These are phyloP conservation scores for Lachnellula hyalina DNA, from an alignment of 2,329 filamentous ascomycete genomes.

Conservation along the genomic window DNA sequence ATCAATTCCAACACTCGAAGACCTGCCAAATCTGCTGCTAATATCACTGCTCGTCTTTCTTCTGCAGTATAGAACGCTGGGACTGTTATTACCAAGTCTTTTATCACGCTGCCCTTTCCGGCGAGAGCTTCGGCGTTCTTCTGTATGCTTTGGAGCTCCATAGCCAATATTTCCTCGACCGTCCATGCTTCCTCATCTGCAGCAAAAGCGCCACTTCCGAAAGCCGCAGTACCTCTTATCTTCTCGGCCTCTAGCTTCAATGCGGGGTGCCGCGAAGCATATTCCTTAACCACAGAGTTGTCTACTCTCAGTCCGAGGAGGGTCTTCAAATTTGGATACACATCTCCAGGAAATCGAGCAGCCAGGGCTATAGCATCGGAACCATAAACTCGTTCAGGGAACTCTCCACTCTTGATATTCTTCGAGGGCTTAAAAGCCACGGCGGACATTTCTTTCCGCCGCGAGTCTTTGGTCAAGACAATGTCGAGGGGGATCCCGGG, in stretches of 20 bases:
- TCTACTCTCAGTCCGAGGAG: constrained; percentile 70
- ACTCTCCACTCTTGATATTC: constrained; percentile 57
- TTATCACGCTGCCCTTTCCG: constrained; percentile 66
- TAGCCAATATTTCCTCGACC: constrained; percentile 90
- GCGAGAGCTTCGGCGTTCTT: constrained; percentile 82
- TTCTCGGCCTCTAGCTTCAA: constrained; percentile 60
- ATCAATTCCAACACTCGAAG: constrained; percentile 80
- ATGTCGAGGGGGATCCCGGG: constrained; percentile 96
- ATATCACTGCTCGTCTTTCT: constrained; percentile 79
- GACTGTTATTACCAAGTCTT: constrained; percentile 81
- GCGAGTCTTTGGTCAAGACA: constrained; percentile 94
- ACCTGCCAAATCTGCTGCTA: constrained; percentile 82
- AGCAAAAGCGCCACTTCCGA: constrained; percentile 68
- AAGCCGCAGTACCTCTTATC: constrained; percentile 65
- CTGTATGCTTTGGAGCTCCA: constrained; percentile 90
- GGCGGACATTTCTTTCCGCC: constrained; percentile 88
- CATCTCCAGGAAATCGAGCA: constrained; percentile 83
- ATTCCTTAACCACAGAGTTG: constrained; percentile 60
- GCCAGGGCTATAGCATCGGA: constrained; percentile 84
- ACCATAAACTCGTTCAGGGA: constrained; percentile 87
- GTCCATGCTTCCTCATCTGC: constrained; percentile 62
- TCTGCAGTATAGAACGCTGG: constrained; percentile 86
- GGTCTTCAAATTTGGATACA: constrained; percentile 90
- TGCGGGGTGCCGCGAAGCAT: constrained; percentile 71
- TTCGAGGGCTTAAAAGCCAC: constrained; percentile 89